Conservation (phyloP, 108 stramenopile genomes). For the Stephanodiscus triporus region DNA sequence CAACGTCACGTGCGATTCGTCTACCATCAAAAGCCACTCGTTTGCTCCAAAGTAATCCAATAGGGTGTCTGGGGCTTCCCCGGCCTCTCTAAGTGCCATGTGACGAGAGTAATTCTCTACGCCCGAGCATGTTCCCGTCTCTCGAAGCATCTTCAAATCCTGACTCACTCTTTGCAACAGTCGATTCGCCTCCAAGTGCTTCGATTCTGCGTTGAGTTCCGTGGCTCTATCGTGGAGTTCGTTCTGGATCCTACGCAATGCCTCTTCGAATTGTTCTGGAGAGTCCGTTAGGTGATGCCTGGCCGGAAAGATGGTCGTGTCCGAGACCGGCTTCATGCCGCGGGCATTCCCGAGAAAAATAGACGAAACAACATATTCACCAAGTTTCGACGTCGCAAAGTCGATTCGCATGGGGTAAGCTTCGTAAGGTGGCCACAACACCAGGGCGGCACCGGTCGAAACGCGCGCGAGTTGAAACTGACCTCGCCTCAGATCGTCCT, state of each 20-base stretch:
- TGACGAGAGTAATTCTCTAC: constrained; percentile 82
- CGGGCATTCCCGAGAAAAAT: constrained; percentile 16
- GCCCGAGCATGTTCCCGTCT: constrained; percentile 69
- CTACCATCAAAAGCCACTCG: constrained; percentile 77
- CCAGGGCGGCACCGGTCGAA: constrained; percentile 2
- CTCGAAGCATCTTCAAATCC: constrained; percentile 60
- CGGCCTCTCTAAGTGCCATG: constrained; percentile 55
- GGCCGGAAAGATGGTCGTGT: constrained; percentile 67
- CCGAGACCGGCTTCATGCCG: constrained; percentile 22
- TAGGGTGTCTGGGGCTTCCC: constrained; percentile 42
- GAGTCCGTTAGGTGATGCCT: constrained; percentile 59
- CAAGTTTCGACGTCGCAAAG: constrained; percentile 7
- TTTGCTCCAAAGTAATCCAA: constrained; percentile 59
- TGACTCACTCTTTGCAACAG: constrained; percentile 61
- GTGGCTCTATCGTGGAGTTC: constrained; percentile 56
- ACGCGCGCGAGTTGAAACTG: constrained; percentile 30
- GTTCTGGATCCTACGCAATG: constrained; percentile 51
- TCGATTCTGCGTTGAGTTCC: constrained; percentile 41
- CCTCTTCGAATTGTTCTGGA: constrained; percentile 53
- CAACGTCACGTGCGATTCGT: constrained; percentile 79
- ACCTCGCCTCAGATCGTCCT: constrained; percentile 38
- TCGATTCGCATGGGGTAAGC: constrained; percentile 42
- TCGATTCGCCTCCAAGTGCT: constrained; percentile 59
- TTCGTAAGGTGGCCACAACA: constrained; percentile 64
- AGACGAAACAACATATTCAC: neutral